Conservation (phyloP, 75 land plant genomes). For the Pseudotsuga menziesii region DNA sequence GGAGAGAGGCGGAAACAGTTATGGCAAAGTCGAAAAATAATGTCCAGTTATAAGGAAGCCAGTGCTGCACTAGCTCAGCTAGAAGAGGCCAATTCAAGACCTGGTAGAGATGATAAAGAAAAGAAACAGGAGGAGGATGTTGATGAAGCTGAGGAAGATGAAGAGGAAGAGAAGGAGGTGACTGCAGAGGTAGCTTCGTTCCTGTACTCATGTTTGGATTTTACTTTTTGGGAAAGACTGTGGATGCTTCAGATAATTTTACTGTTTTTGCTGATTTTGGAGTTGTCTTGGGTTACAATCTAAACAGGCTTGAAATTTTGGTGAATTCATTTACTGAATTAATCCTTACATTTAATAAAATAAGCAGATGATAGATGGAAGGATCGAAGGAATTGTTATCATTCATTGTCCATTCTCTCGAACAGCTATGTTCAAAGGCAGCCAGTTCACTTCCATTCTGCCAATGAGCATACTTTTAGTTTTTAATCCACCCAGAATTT, state of each 20-base stretch:
- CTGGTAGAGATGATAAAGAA: conserved; percentile 14
- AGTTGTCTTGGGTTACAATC: background rate
- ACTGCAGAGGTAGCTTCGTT: conserved; percentile 61
- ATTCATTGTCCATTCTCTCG: background rate
- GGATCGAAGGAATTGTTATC: background rate
- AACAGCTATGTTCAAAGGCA: background rate
- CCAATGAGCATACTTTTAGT: no score
- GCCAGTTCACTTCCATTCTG: background rate
- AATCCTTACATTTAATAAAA: background rate
- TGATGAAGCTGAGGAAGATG: conserved; percentile 6
- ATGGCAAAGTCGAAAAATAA: conserved; percentile 55
- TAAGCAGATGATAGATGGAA: background rate
- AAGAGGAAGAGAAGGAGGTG: conserved; percentile 69
- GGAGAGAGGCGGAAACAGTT: conserved; percentile 46
- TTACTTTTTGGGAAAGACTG: background rate
- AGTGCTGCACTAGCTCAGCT: conserved; percentile 61
- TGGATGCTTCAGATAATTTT: background rate
- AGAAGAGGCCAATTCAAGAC: conserved; percentile 50
- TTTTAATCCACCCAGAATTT: no score
- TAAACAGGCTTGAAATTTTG: background rate
- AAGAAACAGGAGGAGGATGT: conserved; percentile 36
- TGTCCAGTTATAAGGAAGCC: conserved; percentile 61
- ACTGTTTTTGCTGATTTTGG: background rate
- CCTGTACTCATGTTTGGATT: background rate
- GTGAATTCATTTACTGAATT: background rate